Percentiles rank a stretch among this genome's conserved stretches.
These are phyloP conservation scores for Plenodomus lindquistii DNA, from an alignment of 2,329 filamentous ascomycete genomes.

Conservation along the genomic window DNA sequence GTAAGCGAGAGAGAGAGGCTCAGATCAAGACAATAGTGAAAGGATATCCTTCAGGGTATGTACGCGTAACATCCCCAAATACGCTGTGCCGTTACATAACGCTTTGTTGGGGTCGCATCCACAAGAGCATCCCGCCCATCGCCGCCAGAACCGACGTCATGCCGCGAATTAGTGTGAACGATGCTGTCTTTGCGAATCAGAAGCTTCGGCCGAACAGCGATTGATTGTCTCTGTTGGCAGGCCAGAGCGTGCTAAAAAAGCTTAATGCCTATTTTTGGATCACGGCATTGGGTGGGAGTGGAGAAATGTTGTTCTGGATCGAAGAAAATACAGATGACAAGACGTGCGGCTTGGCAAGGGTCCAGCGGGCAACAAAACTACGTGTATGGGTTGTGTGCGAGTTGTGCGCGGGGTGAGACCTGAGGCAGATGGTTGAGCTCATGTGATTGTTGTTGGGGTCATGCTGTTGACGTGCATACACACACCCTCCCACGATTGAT, in stretches of 20 bases:
- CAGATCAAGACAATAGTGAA: background rate
- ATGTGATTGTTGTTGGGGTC: background rate
- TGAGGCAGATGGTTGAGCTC: background rate
- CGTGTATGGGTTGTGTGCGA: background rate
- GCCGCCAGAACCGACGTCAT: slow-evolving; percentile 11
- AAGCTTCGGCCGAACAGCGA: background rate
- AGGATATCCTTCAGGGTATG: background rate
- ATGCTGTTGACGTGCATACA: background rate
- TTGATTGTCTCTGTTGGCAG: background rate
- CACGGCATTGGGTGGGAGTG: background rate
- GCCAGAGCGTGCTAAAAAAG: background rate
- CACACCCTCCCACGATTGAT: background rate
- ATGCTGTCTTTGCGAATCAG: slow-evolving; percentile 3
- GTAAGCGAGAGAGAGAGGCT: background rate
- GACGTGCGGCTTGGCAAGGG: background rate
- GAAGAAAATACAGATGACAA: background rate
- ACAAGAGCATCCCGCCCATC: slow-evolving; percentile 11
- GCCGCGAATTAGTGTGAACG: slow-evolving; percentile 2
- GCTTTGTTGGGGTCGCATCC: slow-evolving; percentile 8
- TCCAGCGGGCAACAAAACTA: background rate
- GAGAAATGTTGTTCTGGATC: background rate
- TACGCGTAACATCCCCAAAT: slow-evolving; percentile 9
- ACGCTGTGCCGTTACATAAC: background rate
- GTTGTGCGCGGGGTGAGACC: background rate
- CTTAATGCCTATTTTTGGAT: background rate